These are phyloP conservation scores for Mortierella sp. DNA, from an alignment of 371 early-diverging fungal genomes.

Conservation along the genomic window DNA sequence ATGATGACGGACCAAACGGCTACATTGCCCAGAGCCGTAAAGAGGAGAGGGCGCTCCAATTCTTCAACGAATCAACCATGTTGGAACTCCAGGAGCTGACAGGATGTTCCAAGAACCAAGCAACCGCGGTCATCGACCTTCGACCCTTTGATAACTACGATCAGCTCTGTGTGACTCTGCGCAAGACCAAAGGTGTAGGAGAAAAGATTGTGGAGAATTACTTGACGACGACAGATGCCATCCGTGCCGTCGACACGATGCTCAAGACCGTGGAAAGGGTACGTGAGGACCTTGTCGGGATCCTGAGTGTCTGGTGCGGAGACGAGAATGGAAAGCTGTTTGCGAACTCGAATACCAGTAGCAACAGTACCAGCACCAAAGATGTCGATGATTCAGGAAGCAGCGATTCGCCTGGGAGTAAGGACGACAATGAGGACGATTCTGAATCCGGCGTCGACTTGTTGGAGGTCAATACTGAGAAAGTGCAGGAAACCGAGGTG, in stretches of 20 bases:
- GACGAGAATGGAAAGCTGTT: conserved; percentile 37
- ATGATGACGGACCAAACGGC: conserved; percentile 11
- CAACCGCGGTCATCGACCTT: conserved; percentile 61
- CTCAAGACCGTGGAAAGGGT: conserved; percentile 71
- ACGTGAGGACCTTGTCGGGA: conserved; percentile 62
- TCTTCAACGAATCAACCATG: conserved; percentile 71
- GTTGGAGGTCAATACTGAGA: conserved; percentile 37
- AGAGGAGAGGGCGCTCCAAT: conserved; percentile 63
- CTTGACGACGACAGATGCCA: conserved; percentile 74
- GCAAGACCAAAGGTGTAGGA: conserved; percentile 66
- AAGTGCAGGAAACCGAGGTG: conserved; percentile 23
- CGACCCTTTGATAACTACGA: conserved; percentile 75
- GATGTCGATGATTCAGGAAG: background rate
- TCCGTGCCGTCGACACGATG: conserved; percentile 77
- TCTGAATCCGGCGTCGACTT: conserved; percentile 28
- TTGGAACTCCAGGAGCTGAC: conserved; percentile 74
- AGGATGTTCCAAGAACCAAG: conserved; percentile 70
- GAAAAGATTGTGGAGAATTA: conserved; percentile 69
- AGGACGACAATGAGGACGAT: conserved; percentile 16
- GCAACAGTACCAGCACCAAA: background rate
- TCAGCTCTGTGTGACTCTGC: conserved; percentile 62
- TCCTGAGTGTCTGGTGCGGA: conserved; percentile 64
- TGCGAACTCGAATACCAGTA: conserved; percentile 15
- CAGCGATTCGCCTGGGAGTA: background rate
- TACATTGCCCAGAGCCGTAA: conserved; percentile 42